phyloP scores from a whole-genome alignment of 2,329 filamentous ascomycete species.

The Spiromastix sp. region DNA sequence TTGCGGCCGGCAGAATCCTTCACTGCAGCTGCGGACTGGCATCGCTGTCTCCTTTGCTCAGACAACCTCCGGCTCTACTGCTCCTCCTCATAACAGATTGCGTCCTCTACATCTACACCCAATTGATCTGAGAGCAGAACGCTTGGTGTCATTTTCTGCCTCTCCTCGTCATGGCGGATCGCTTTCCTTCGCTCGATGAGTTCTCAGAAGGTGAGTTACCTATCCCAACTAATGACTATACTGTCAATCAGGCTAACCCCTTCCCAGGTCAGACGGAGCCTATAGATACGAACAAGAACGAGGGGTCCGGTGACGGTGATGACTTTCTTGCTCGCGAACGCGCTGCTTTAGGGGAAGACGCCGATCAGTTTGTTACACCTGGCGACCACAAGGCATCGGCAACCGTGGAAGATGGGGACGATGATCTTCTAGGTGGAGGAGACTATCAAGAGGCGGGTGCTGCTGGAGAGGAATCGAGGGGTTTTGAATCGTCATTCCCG shows the following conservation, averaged over 20 bases:
- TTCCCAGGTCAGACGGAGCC: constrained; percentile 12
- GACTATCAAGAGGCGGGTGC: constrained; percentile 26
- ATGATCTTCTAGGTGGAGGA: constrained; percentile 61
- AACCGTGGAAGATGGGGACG: constrained; percentile 54
- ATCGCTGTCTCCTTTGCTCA: too few species aligned
- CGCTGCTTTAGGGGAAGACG: constrained; percentile 82
- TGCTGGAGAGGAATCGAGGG: constrained; percentile 38
- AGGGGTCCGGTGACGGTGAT: constrained; percentile 24
- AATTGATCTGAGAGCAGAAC: too few species aligned
- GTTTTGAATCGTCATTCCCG: constrained; percentile 85
- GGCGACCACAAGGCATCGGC: constrained; percentile 54
- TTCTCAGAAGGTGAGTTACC: constrained; percentile 50
- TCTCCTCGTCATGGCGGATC: constrained; percentile 57
- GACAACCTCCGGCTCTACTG: too few species aligned
- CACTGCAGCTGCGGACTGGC: neutral
- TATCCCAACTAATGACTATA: constrained; percentile 10
- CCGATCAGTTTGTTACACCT: constrained; percentile 73
- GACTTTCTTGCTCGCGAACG: constrained; percentile 91
- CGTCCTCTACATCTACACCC: too few species aligned
- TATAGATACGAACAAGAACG: constrained; percentile 13
- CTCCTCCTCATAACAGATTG: too few species aligned
- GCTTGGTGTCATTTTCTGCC: too few species aligned
- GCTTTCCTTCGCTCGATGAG: constrained; percentile 70
- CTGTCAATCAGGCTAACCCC: neutral
- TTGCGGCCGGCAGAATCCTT: too few species aligned